These are phyloP conservation scores for Vigna reflexopilosa DNA, from an alignment of 306 rosid species.

Conservation along the genomic window DNA sequence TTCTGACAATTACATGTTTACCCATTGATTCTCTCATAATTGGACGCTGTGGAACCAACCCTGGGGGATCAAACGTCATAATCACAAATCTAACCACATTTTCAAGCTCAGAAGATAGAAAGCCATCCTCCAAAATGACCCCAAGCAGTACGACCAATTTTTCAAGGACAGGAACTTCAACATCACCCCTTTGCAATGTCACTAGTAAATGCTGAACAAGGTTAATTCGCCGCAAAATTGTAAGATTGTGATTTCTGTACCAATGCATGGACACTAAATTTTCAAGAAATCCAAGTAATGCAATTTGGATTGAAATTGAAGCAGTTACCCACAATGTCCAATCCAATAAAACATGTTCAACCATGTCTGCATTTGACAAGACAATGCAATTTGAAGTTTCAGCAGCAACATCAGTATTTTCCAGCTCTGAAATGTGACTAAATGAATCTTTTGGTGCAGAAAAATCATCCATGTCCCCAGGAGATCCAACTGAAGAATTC, in stretches of 20 bases:
- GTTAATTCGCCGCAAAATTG: conserved; percentile 85
- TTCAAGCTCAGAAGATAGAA: conserved; percentile 92
- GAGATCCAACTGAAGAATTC: conserved; percentile 86
- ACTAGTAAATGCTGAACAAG: conserved; percentile 98
- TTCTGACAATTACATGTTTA: conserved; percentile 96
- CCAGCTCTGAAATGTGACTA: conserved; percentile 97
- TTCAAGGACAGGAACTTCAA: conserved; percentile 97
- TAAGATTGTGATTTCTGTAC: conserved; percentile 97
- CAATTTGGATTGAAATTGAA: conserved; percentile 84
- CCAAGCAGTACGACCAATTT: conserved; percentile 97
- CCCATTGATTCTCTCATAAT: conserved; percentile 95
- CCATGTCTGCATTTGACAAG: conserved; percentile 99
- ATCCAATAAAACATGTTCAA: conserved; percentile 97
- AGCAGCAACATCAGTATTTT: conserved; percentile 72
- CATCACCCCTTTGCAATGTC: conserved; percentile 98
- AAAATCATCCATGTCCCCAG: conserved; percentile 92
- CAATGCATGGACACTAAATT: conserved; percentile 99
- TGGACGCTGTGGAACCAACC: conserved; percentile 63
- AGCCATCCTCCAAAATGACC: conserved; percentile 96
- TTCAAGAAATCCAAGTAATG: conserved; percentile 95
- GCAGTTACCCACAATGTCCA: conserved; percentile 99
- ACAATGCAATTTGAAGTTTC: conserved; percentile 99
- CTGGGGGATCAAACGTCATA: conserved; percentile 99
- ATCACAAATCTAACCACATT: conserved; percentile 95
- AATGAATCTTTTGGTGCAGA: conserved; percentile 87